Evolutionary conservation across 1,284 basidiomycete genomes (phyloP).

Genomic region (Tilletia horrida): DNA sequence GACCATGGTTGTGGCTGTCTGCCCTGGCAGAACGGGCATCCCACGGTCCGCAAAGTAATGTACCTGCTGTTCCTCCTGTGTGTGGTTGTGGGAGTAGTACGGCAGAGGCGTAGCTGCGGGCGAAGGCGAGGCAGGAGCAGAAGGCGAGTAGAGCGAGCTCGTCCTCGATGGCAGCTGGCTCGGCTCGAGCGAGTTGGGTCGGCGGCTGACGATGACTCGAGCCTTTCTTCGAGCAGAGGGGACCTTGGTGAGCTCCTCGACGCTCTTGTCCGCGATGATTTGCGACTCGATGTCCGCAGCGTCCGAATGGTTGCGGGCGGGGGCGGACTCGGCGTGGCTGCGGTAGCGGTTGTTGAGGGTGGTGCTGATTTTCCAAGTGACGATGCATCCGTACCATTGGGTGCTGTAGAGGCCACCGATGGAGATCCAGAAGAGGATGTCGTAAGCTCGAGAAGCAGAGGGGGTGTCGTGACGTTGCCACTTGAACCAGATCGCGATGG

Average conservation of each 20-base stretch:
- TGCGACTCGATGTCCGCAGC: too few relatives aligned
- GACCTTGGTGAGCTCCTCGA: too few relatives aligned
- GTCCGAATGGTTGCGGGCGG: too few relatives aligned
- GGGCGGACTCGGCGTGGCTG: too few relatives aligned
- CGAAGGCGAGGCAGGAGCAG: neutral
- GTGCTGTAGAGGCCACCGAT: conserved; percentile 25
- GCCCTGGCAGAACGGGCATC: neutral
- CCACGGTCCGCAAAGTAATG: too few relatives aligned
- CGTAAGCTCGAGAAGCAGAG: conserved; percentile 20
- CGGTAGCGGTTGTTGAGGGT: conserved; percentile 26
- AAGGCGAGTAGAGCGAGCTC: neutral
- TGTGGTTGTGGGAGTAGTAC: too few relatives aligned
- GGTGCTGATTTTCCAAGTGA: conserved; percentile 29
- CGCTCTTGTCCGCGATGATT: too few relatives aligned
- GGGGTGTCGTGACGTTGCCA: conserved; percentile 19
- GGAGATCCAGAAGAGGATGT: conserved; percentile 28
- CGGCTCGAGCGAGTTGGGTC: neutral
- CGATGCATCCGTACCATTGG: conserved; percentile 31
- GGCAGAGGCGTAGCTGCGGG: neutral
- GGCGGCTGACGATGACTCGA: conserved; percentile 7
- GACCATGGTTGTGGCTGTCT: neutral
- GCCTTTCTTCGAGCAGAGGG: neutral
- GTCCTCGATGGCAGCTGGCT: neutral
- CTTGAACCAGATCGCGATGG: conserved; percentile 25
- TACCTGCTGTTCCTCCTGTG: too few relatives aligned